Evolutionary conservation across 2,329 filamentous ascomycete genomes (phyloP), one percentile per base, ranked within the genome.

Genomic region (Colletotrichum sp.): DNA sequence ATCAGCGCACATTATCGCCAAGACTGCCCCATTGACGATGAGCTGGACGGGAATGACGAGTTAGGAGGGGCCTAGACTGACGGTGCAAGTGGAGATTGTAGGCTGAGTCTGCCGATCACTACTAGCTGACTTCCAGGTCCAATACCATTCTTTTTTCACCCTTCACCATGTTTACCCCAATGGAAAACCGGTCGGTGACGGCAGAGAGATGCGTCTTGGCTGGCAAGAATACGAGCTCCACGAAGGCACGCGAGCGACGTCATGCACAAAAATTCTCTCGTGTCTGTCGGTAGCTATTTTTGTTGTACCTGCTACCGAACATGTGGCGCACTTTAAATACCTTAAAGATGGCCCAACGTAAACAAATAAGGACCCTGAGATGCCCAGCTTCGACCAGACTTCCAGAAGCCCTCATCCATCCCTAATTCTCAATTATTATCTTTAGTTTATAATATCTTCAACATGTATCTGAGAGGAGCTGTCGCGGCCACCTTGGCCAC

Each of bases 61-160:
- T 39, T 26, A 26, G 36, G 34, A 48, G 48, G 63, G 61, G 55
- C 52, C 67, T 60, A 66, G 72, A 65, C 71, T 39, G 52, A 39
- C 48, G 60, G 34, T 24, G 48, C 60, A 52, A 39, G 72, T 74
- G 72, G 72, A 61, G 60, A 66, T 60, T 52, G 68, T 30, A 57
- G 72, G 67, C 70, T 73, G 59, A 68, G 70, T 36, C 43, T 52
- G 74, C 59, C 65, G 64, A 73, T 73, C 70, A 36, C 64, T 68
- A 52, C 43, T 52, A 52, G 43, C 43, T 52, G n/a, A 24, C 43
- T 24, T 26, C 64, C 13, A 21, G 26, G 43, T 16, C 18, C 36
- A 57, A 60, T 68, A 24, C 24, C 57, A 21, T 59, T 32, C n/a
- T 30, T 26, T 60, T 30, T 32, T 36, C 32, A 24, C n/a, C 28